Evolutionary conservation across 2,329 filamentous ascomycete genomes (phyloP), one percentile per base, ranked within the genome.

Genomic region (Anthostomella pinea): DNA sequence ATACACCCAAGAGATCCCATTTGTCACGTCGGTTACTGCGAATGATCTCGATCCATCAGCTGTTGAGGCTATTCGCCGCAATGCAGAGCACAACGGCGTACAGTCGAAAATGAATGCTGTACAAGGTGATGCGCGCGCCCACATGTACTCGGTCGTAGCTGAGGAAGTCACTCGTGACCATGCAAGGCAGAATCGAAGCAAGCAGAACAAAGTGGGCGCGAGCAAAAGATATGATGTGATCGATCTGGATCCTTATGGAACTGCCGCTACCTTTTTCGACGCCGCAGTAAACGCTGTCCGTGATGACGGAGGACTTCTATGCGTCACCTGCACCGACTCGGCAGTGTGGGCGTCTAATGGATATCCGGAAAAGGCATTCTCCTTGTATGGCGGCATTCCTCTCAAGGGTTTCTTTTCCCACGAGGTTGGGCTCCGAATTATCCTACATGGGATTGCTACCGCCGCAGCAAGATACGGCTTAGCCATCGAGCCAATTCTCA

Each of bases 281-380:
- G 82, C 87, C 2, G 89, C 93, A 2, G 72, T 98, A 7, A 90
- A 96, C 64, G 81, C 87, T 2, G 77, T 96, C 6, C 81, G 75
- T 31, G 77, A 85, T 46, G 87, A 96, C 51, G 91, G 91, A 2
- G 93, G 93, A 4, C 72, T 98, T 24, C 74, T 98, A 4, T 96
- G 90, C 59, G 85, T 98, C 5, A 98, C 93, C 2, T 98, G 93
- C 64, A 98, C 93, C 0, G 93, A 98, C 62, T 90, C 91, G 8
- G 89, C 86, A 8, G 87, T 98, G 3, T 98, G 90, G 76, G 91
- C 91, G 1, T 95, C 91, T 0, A 86, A 87, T 51, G 88, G 90
- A 38, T 98, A 97, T 57, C 82, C 87, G 2, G 93, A 98, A 62
- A 98, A 98, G 69, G 80, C 88, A 3, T 98, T 83, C 60, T 83